phyloP scores from a whole-genome alignment of 805 yeast species.

The Suhomyces sp. region DNA sequence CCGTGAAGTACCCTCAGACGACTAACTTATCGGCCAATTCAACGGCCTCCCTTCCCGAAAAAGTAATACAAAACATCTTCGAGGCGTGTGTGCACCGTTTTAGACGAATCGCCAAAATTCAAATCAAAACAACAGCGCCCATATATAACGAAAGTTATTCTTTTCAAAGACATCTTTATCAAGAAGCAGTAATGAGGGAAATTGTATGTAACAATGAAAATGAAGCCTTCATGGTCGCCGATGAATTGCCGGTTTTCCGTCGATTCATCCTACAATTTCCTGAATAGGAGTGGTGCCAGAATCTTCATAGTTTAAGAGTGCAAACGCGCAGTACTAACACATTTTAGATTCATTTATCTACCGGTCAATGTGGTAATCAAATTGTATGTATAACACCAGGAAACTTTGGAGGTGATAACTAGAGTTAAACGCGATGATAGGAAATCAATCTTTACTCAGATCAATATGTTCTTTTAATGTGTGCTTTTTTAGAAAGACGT shows the following conservation, averaged over 20 bases:
- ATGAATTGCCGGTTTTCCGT: neutral
- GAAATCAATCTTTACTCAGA: neutral
- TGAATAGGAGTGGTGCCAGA: neutral
- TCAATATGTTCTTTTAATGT: neutral
- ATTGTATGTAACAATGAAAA: conserved; percentile 19
- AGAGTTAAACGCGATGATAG: neutral
- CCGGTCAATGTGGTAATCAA: conserved; percentile 99
- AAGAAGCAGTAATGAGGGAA: conserved; percentile 23
- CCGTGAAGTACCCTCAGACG: neutral
- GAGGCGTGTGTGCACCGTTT: conserved; percentile 18
- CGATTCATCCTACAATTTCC: neutral
- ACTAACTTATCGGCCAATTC: neutral
- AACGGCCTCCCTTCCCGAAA: conserved; percentile 1
- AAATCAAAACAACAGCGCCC: conserved; percentile 5
- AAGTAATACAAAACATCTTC: conserved; percentile 2
- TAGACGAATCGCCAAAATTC: conserved; percentile 10
- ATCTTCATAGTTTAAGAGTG: neutral
- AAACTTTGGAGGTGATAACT: neutral
- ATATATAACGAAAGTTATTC: conserved; percentile 4
- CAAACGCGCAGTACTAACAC: conserved; percentile 12
- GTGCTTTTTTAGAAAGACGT: neutral
- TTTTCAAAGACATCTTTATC: neutral
- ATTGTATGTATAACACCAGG: conserved; percentile 50
- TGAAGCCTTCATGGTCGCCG: neutral
- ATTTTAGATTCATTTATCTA: conserved; percentile 81